phyloP scores from a whole-genome alignment of 2,329 filamentous ascomycete genomes.

The Aspergillus puulaauensis region DNA sequence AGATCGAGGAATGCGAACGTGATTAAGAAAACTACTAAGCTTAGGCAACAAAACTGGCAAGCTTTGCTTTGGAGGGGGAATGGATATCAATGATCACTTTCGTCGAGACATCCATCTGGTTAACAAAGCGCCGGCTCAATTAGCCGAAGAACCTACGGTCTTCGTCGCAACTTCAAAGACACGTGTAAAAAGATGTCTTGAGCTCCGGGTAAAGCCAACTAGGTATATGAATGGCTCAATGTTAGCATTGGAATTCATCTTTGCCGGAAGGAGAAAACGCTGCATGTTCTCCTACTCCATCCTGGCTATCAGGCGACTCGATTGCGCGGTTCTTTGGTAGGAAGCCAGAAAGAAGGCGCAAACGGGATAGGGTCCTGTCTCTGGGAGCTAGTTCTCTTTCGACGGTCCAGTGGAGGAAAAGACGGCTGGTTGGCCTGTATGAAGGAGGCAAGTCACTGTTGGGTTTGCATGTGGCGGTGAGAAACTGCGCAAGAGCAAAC shows the following conservation, averaged over 20 bases:
- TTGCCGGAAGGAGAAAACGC: background rate
- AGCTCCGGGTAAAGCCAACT: too few relatives aligned
- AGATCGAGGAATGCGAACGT: background rate
- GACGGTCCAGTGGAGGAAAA: slow-evolving; percentile 11
- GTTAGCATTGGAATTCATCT: background rate
- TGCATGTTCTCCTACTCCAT: slow-evolving; percentile 7
- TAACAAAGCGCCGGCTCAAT: background rate
- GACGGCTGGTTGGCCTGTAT: slow-evolving; percentile 7
- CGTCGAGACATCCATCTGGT: background rate
- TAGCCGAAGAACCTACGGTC: background rate
- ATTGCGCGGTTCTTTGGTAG: slow-evolving; percentile 10
- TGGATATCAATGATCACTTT: background rate
- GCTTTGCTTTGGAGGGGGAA: background rate
- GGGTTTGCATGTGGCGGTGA: slow-evolving; percentile 24
- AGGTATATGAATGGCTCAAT: background rate
- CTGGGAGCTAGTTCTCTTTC: slow-evolving; percentile 1
- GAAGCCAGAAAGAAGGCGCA: slow-evolving; percentile 11
- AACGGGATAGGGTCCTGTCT: slow-evolving; percentile 5
- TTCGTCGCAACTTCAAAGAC: background rate
- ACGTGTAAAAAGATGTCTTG: background rate
- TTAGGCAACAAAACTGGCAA: background rate
- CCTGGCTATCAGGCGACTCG: slow-evolving; percentile 11
- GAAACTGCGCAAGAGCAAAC: slow-evolving; percentile 17
- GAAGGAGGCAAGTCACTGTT: slow-evolving; percentile 5
- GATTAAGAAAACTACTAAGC: background rate